Base-by-base conservation (phyloP, 345 rosid species). In the Aquilaria sinensis region DNA sequence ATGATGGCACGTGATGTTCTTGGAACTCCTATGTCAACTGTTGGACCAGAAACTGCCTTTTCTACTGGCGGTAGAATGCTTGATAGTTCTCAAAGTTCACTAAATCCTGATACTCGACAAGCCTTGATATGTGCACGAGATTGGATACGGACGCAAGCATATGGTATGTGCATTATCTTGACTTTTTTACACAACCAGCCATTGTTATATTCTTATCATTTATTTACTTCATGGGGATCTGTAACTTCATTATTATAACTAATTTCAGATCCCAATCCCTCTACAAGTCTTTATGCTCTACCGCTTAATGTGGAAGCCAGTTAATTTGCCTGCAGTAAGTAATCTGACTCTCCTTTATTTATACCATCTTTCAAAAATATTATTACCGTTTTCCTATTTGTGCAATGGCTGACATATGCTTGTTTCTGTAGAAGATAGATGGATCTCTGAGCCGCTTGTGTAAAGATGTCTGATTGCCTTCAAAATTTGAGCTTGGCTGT, bases 1-100 rank as follows among this genome's bases (percentile, higher is more conserved):
- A 79, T 85, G 94, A 80, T 93, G 94, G 98, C 96, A 13, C 91
- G 92, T 11, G 98, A 93, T 72, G 81, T 93, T 62, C 63, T 93
- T 30, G 97, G 93, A 56, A 90, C 92, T 52, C 97, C 96, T 0
- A 78, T 90, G 85, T 86, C 96, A 47, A 90, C 83, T 52, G 67
- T 76, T 66, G 63, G 73, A 10, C 83, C 85, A 45, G 90, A 88
- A 53, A 78, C 75, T 8, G 75, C 81, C 15, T 90, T 89, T 33
- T 66, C 69, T 62, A 57, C 65, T 9, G 85, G 84, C 51, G 82
- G 81, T 29, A 86, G 92, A 53, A 49, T 85, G 66, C 82, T 93
- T 29, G 89, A 80, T 75, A 75, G 71, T 41, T 72, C 70, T 67
- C 78, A 67, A 62, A 83, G 86, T 71, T 80, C 85, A 2, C 74